Evolutionary conservation across 2,329 filamentous ascomycete genomes (phyloP).

Genomic region (Zymoseptoria passerinii): DNA sequence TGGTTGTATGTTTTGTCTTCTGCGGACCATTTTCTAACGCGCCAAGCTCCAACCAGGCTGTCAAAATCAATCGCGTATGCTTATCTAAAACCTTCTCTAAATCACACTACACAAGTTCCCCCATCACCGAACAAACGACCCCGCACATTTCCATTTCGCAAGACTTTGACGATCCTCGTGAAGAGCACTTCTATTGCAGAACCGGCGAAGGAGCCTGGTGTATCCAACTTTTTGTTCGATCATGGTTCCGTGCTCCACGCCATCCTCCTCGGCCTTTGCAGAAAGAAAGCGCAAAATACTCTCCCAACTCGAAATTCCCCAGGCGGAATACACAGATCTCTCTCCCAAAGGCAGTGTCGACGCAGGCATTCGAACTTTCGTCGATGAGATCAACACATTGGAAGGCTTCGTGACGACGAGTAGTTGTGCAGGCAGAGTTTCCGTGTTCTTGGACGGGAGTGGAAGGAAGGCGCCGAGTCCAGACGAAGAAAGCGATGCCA

Average conservation of each 20-base stretch:
- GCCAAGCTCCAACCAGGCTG: no score
- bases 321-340: constrained; percentile 66
- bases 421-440: constrained; percentile 81
- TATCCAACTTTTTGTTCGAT: not conserved
- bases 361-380: constrained; percentile 64
- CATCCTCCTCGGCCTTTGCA: constrained; percentile 23
- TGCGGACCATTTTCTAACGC: no score
- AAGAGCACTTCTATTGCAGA: no score
- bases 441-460: constrained; percentile 76
- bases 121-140: no score
- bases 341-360: constrained; percentile 88
- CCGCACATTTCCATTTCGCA: no score
- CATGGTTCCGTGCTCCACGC: not conserved
- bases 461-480: constrained; percentile 34
- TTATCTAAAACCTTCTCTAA: no score
- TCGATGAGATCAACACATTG: constrained; percentile 66
- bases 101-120: no score
- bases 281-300: constrained; percentile 66
- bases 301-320: constrained; percentile 57
- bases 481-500: not conserved
- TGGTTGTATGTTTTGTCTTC: no score
- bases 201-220: no score
- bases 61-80: no score
- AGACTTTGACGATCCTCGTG: not conserved
- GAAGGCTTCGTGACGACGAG: constrained; percentile 82